These are phyloP conservation scores for Blastocystis sp. DNA, from an alignment of 352 stramenopile genomes.

Conservation along the genomic window DNA sequence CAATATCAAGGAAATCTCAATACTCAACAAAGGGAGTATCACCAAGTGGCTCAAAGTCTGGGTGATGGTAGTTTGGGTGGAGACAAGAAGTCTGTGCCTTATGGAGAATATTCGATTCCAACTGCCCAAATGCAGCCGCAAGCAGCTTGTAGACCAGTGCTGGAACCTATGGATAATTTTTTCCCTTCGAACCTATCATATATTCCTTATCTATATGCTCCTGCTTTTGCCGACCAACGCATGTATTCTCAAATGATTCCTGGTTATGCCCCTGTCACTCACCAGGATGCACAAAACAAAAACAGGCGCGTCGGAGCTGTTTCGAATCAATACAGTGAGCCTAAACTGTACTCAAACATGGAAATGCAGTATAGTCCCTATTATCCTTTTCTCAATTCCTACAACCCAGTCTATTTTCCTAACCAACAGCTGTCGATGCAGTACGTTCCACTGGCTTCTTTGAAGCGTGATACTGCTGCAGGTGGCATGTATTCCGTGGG, in stretches of 20 bases:
- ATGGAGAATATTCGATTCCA: background rate
- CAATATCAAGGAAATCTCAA: constrained; percentile 24
- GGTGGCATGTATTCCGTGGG: background rate
- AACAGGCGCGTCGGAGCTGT: background rate
- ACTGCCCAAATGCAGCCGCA: background rate
- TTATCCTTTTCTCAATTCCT: background rate
- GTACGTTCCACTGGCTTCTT: background rate
- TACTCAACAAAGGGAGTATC: constrained; percentile 8
- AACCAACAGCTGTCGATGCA: background rate
- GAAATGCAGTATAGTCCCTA: background rate
- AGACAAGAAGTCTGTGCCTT: background rate
- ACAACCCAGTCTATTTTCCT: background rate
- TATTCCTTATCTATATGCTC: background rate
- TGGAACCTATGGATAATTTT: background rate
- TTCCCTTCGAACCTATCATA: background rate
- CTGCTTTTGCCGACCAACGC: background rate
- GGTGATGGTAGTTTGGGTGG: background rate
- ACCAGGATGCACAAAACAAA: background rate
- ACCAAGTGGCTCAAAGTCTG: background rate
- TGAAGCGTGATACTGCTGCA: background rate
- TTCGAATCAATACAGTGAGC: background rate
- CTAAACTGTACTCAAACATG: background rate
- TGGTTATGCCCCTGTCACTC: background rate
- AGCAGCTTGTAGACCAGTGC: background rate
- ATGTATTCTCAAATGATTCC: background rate